phyloP scores from a whole-genome alignment of 306 rosid genomes.

The Pterocarpus macrocarpus region DNA sequence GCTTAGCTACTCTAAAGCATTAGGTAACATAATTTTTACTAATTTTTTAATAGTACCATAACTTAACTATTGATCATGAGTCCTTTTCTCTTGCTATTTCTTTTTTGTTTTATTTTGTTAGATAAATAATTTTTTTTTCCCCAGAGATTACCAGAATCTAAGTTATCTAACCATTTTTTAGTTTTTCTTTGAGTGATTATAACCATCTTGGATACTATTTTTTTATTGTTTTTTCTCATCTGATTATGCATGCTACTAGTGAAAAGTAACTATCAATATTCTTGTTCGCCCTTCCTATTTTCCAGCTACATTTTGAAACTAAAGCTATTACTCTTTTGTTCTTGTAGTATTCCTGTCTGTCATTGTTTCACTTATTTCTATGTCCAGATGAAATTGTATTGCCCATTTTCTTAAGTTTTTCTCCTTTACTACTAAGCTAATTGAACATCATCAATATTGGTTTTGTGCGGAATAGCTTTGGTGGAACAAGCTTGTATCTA shows the following conservation, averaged over 20 bases:
- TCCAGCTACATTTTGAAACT: slow-evolving; percentile 5
- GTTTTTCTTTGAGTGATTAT: too few species aligned
- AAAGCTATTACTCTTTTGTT: neutral
- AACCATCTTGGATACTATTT: slow-evolving; percentile 14
- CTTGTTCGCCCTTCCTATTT: neutral
- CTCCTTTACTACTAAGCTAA: neutral
- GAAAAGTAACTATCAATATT: slow-evolving; percentile 7
- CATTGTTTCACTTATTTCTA: slow-evolving; percentile 16
- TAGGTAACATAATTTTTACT: slow-evolving; percentile 58
- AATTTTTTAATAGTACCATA: neutral
- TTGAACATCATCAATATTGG: slow-evolving; percentile 13
- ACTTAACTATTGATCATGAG: neutral
- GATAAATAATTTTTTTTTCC: neutral
- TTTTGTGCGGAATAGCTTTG: slow-evolving; percentile 63
- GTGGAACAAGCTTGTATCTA: slow-evolving; percentile 73
- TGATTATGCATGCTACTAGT: slow-evolving; percentile 10
- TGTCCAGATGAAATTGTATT: neutral
- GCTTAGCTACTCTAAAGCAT: slow-evolving; percentile 88
- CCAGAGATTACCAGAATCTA: neutral
- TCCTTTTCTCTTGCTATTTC: neutral
- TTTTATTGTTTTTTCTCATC: neutral
- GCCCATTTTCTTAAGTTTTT: slow-evolving; percentile 10
- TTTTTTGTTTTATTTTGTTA: neutral
- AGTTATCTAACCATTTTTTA: neutral
- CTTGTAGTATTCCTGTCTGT: neutral